Evolutionary conservation across 1,139 yeast species (phyloP).

Genomic region (Yamadazyma dendronema): DNA sequence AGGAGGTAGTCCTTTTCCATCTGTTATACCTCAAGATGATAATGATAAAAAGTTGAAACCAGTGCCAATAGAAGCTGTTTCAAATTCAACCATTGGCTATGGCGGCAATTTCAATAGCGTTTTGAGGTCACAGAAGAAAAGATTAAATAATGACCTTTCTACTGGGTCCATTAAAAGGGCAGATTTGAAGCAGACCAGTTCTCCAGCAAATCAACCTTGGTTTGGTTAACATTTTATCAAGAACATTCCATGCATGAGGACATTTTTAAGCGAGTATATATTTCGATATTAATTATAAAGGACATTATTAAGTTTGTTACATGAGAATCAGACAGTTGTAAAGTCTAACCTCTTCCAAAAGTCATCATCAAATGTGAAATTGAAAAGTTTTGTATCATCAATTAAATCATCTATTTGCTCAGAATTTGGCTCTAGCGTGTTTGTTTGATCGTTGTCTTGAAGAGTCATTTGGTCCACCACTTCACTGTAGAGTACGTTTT

Average conservation of each 20-base stretch:
- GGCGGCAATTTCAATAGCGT: conserved; percentile 30
- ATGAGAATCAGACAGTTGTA: not conserved
- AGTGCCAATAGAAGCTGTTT: conserved; percentile 19
- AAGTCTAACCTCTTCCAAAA: conserved; percentile 14
- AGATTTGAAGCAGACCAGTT: conserved; percentile 20
- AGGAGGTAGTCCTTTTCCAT: conserved; percentile 14
- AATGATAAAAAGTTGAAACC: conserved; percentile 32
- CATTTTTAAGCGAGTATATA: not conserved
- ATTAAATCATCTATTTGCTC: conserved; percentile 2
- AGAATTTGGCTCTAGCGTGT: not conserved
- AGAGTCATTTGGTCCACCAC: conserved; percentile 5
- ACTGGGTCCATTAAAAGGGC: conserved; percentile 27
- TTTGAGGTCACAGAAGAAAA: conserved; percentile 27
- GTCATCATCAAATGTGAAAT: conserved; percentile 16
- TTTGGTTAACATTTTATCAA: not conserved
- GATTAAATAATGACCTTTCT: conserved; percentile 17
- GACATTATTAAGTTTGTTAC: not conserved
- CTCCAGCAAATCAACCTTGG: not conserved
- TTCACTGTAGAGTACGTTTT: conserved; percentile 15
- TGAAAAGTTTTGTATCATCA: conserved; percentile 10
- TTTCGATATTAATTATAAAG: not conserved
- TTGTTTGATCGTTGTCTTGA: not conserved
- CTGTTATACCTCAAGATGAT: conserved; percentile 26
- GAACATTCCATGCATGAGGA: too few species aligned
- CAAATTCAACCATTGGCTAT: conserved; percentile 17